Conservation (phyloP, 2,329 filamentous ascomycete species). For the Talaromyces verruculosus region DNA sequence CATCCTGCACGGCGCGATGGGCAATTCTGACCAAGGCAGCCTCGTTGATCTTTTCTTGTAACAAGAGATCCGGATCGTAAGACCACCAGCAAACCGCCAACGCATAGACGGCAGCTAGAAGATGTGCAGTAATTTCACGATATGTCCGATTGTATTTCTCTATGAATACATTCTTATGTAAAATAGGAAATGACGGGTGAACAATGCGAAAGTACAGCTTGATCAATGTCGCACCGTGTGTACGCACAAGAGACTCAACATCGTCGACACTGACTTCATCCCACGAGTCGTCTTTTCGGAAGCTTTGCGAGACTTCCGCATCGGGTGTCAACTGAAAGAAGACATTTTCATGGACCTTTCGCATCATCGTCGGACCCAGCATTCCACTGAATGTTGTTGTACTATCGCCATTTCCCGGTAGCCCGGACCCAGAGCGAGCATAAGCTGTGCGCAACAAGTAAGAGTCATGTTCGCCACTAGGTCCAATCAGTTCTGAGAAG, state of each 20-base stretch:
- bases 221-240: conserved; percentile 73
- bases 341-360: conserved; percentile 16
- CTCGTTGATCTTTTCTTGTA: conserved; percentile 27
- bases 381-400: neutral
- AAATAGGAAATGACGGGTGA: conserved; percentile 77
- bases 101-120: conserved; percentile 74
- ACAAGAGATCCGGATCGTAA: conserved; percentile 44
- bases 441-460: conserved; percentile 1
- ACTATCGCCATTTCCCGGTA: neutral
- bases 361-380: neutral
- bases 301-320: conserved; percentile 12
- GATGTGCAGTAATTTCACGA: conserved; percentile 70
- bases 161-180: conserved; percentile 76
- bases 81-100: conserved; percentile 83
- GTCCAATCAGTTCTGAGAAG: conserved; percentile 19
- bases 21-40: conserved; percentile 40
- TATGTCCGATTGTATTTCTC: conserved; percentile 74
- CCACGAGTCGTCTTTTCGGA: conserved; percentile 8
- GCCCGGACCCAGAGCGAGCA: neutral
- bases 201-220: conserved; percentile 79
- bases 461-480: conserved; percentile 16
- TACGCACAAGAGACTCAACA: conserved; percentile 71
- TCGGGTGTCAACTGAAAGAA: conserved; percentile 20
- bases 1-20: conserved; percentile 48
- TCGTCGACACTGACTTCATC: conserved; percentile 18